Evolutionary conservation across 1,284 basidiomycete species (phyloP).

Genomic region (Tilletia horrida): DNA sequence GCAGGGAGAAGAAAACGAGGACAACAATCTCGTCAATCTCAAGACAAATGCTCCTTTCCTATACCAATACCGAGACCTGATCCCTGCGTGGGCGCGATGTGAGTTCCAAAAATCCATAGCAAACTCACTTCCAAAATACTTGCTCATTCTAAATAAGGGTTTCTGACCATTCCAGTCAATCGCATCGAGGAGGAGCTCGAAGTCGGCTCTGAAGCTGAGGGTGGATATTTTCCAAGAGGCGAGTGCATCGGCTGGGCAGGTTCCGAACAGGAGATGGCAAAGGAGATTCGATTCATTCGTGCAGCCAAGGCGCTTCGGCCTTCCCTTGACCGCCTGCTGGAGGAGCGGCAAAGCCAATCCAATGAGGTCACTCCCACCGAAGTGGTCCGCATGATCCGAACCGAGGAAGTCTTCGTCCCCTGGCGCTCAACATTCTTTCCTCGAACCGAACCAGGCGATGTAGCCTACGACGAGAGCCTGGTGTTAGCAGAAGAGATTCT

Average conservation of each 20-base stretch:
- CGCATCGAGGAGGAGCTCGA: neutral
- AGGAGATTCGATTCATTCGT: neutral
- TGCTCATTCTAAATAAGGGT: too few species aligned
- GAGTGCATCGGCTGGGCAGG: too few species aligned
- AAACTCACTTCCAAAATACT: too few species aligned
- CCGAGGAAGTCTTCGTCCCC: neutral
- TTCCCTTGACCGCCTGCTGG: neutral
- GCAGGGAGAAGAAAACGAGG: neutral
- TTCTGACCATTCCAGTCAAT: neutral
- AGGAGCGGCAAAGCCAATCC: neutral
- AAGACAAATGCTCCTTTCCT: neutral
- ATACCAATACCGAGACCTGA: neutral
- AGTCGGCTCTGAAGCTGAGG: too few species aligned
- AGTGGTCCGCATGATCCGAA: neutral
- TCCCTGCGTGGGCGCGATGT: neutral
- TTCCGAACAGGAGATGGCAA: neutral
- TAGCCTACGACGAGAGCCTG: neutral
- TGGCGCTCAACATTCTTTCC: neutral
- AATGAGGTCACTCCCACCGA: neutral
- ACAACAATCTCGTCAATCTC: constrained; percentile 8
- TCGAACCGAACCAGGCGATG: neutral
- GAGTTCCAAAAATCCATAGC: too few species aligned
- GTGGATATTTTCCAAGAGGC: too few species aligned
- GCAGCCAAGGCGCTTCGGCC: neutral
- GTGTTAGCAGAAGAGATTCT: neutral